Conservation (phyloP, 331 rosid species). For the Arachis monticola region DNA sequence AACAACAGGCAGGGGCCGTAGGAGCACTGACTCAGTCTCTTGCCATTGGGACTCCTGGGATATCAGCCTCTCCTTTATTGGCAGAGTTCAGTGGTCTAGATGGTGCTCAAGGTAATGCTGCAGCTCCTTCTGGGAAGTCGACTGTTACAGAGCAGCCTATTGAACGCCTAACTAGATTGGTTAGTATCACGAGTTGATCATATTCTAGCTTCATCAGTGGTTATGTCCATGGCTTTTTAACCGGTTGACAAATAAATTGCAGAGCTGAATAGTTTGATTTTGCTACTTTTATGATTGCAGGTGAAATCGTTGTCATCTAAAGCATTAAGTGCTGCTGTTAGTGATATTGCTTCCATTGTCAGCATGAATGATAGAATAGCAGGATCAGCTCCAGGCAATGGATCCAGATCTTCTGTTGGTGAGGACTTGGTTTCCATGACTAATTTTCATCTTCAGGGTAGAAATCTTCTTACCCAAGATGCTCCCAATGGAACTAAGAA, state of each 20-base stretch:
- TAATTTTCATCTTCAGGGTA: conserved; percentile 89
- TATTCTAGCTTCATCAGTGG: conserved; percentile 22
- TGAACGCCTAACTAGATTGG: conserved; percentile 85
- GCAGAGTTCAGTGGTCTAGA: conserved; percentile 88
- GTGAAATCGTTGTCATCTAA: conserved; percentile 78
- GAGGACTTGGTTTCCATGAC: conserved; percentile 99
- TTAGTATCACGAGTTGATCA: conserved; percentile 53
- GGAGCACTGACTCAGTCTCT: conserved; percentile 78
- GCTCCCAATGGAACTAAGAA: conserved; percentile 80
- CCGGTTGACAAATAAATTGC: conserved; percentile 16
- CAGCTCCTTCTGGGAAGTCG: conserved; percentile 69
- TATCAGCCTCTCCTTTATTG: conserved; percentile 95
- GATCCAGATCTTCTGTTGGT: conserved; percentile 98
- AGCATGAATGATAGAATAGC: conserved; percentile 97
- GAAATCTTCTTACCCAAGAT: conserved; percentile 77
- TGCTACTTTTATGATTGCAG: conserved; percentile 54
- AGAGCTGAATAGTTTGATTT: background rate
- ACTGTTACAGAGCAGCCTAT: conserved; percentile 84
- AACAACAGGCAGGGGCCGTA: conserved; percentile 61
- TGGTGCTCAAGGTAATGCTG: conserved; percentile 64
- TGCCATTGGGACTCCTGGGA: conserved; percentile 97
- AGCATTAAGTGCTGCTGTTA: conserved; percentile 81
- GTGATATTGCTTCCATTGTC: conserved; percentile 87
- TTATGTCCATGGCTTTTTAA: conserved; percentile 8
- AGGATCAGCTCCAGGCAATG: conserved; percentile 98